Evolutionary conservation across 768 basidiomycete genomes (phyloP).

Genomic region (Auricularia sp.): DNA sequence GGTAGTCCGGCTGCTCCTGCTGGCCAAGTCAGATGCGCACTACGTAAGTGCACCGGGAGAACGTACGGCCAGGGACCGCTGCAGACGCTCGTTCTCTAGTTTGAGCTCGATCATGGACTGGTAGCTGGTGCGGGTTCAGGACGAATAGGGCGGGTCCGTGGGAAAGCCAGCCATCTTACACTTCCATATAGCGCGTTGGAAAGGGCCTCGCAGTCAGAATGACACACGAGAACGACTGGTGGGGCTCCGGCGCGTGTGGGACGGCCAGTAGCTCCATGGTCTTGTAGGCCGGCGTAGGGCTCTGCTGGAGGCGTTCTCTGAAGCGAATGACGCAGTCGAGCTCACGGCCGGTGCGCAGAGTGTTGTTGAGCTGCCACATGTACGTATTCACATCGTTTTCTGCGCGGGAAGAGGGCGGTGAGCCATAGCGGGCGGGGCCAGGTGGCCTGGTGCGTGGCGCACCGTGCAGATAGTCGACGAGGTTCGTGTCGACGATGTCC

Average conservation of each 20-base stretch:
- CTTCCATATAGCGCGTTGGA: background rate
- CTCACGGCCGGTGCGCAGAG: background rate
- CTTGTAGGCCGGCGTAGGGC: background rate
- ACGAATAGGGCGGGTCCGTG: background rate
- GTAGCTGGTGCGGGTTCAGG: constrained; percentile 26
- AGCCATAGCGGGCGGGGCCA: background rate
- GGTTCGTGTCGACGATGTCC: constrained; percentile 60
- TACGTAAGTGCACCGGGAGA: background rate
- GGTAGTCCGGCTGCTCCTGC: background rate
- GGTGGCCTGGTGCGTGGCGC: background rate
- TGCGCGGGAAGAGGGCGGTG: background rate
- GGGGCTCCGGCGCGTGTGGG: background rate
- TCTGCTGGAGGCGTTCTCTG: background rate
- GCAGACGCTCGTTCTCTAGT: constrained; percentile 74
- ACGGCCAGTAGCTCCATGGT: constrained; percentile 3
- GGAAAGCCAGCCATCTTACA: background rate
- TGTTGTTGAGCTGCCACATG: background rate
- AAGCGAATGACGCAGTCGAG: background rate
- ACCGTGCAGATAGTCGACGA: constrained; percentile 60
- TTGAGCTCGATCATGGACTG: constrained; percentile 56
- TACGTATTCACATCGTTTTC: background rate
- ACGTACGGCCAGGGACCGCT: constrained; percentile 34
- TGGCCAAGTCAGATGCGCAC: background rate
- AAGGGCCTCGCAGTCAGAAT: background rate
- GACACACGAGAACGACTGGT: background rate